Evolutionary conservation across 2,329 filamentous ascomycete species (phyloP).

Genomic region (Neofusicoccum laricinum): DNA sequence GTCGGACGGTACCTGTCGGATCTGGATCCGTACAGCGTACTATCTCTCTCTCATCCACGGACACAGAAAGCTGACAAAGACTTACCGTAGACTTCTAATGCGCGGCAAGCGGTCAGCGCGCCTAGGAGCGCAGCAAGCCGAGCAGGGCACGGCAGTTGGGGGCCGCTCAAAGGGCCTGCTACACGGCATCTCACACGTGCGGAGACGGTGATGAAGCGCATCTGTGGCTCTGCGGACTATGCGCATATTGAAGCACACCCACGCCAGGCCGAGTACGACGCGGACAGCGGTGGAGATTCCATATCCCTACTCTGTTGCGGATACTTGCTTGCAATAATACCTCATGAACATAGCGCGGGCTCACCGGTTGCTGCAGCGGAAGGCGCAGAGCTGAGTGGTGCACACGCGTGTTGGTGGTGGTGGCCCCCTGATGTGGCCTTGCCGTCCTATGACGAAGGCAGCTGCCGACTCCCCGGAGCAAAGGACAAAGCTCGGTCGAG

Average conservation of each 20-base stretch:
- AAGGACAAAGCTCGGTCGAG: too few relatives aligned
- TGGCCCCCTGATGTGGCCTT: neutral
- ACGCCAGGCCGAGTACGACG: neutral
- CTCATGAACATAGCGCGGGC: slow-evolving; percentile 2
- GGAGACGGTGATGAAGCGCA: slow-evolving; percentile 3
- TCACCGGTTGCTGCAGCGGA: neutral
- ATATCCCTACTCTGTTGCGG: neutral
- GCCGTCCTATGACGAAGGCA: neutral
- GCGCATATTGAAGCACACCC: neutral
- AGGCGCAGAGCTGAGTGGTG: neutral
- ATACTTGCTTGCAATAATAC: neutral
- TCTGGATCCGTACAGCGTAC: neutral
- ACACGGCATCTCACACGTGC: neutral
- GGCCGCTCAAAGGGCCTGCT: neutral
- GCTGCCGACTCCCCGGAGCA: neutral
- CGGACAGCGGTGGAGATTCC: neutral
- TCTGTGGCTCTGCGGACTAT: neutral
- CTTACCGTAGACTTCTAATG: neutral
- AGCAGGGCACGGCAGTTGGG: neutral
- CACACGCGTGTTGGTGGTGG: neutral
- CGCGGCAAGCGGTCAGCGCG: neutral
- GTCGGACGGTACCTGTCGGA: neutral
- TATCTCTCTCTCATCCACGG: neutral
- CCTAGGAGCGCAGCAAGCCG: neutral
- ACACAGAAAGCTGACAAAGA: neutral